Conservation (phyloP, 202 grass and related monocot species). For the Zizania palustris region DNA sequence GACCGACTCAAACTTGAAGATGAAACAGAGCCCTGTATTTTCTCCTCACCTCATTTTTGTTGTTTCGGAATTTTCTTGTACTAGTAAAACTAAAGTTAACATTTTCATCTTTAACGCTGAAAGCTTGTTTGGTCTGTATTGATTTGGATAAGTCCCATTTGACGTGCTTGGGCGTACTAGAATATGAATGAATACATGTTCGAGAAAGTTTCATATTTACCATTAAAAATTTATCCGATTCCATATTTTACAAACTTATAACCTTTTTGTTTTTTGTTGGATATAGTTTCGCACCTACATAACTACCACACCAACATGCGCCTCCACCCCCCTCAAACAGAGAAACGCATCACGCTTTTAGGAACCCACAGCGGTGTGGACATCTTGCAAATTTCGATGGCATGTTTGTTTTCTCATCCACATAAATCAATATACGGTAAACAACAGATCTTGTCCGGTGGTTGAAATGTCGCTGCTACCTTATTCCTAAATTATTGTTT, state of each 20-base stretch:
- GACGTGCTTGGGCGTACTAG: not conserved
- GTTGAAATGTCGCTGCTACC: no score
- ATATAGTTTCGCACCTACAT: not conserved
- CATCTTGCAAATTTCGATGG: not conserved
- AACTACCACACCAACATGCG: not conserved
- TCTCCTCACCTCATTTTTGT: not conserved
- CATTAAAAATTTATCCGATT: no score
- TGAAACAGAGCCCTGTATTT: not conserved
- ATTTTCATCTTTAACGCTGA: not conserved
- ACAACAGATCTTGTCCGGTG: no score
- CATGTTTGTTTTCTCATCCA: slow-evolving; percentile 5
- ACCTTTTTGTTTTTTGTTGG: no score
- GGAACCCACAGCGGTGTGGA: not conserved
- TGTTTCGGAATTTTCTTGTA: not conserved
- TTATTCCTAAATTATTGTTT: no score
- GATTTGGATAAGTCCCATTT: not conserved
- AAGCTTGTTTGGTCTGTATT: not conserved
- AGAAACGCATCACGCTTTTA: not conserved
- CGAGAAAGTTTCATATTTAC: no score
- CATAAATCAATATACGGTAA: not conserved
- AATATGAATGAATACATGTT: not conserved
- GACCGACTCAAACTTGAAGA: not conserved
- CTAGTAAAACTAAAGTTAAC: not conserved
- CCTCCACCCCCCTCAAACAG: not conserved
- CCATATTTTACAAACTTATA: not conserved